These are phyloP conservation scores for Epicoccum nigrum DNA, from an alignment of 2,329 filamentous ascomycete genomes.

Conservation along the genomic window DNA sequence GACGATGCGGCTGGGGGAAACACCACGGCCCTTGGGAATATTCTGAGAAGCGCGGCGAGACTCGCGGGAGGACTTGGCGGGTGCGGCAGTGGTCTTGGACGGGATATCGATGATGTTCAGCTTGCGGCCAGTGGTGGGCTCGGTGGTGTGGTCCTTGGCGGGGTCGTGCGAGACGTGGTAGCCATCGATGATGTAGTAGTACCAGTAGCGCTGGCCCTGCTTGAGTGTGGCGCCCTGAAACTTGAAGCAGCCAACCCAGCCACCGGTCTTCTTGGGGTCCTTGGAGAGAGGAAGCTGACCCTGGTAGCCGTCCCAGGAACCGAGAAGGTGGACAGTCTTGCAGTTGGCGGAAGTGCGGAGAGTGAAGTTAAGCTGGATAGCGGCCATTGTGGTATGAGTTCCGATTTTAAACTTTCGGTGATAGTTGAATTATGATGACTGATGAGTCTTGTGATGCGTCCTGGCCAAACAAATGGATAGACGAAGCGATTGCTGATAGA, in stretches of 20 bases:
- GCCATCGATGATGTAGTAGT: conserved; percentile 99
- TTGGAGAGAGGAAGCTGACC: conserved; percentile 94
- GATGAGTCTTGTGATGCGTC: conserved; percentile 35
- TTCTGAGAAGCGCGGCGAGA: conserved; percentile 63
- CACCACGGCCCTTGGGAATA: conserved; percentile 84
- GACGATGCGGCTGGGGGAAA: conserved; percentile 87
- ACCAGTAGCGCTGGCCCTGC: conserved; percentile 95
- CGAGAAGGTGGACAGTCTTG: conserved; percentile 96
- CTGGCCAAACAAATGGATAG: conserved; percentile 48
- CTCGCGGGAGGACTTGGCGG: conserved; percentile 49
- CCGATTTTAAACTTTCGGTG: conserved; percentile 32
- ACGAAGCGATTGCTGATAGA: conserved; percentile 44
- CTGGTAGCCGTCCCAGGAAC: conserved; percentile 97
- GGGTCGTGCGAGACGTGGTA: conserved; percentile 98
- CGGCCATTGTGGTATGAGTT: conserved; percentile 68
- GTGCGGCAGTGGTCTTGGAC: conserved; percentile 52
- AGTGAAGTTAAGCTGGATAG: conserved; percentile 92
- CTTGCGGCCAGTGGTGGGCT: conserved; percentile 95
- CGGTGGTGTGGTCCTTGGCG: conserved; percentile 82
- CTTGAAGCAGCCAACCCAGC: conserved; percentile 95
- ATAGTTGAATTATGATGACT: conserved; percentile 32
- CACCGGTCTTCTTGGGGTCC: conserved; percentile 85
- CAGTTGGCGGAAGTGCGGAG: conserved; percentile 94
- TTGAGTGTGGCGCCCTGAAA: conserved; percentile 88
- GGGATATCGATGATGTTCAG: conserved; percentile 97